Conservation (phyloP, 2,329 filamentous ascomycete genomes). For the Aspergillus sergii region DNA sequence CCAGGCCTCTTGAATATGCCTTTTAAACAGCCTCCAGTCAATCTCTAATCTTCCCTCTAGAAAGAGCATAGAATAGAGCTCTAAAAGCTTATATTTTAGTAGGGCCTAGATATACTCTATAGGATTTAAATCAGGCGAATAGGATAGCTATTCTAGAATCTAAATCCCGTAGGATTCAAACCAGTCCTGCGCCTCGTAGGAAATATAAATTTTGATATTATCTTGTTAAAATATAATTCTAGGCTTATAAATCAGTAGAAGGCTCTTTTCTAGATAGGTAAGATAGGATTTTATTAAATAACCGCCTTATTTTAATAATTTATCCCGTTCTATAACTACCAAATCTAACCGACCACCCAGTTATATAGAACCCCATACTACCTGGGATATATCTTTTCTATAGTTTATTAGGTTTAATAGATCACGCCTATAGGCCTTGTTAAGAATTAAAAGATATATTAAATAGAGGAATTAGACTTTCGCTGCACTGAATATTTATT, state of each 20-base stretch:
- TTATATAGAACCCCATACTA: background rate
- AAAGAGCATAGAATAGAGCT: too few species aligned
- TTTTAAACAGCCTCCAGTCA: too few species aligned
- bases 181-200: background rate
- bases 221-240: background rate
- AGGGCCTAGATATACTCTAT: too few species aligned
- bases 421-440: background rate
- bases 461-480: background rate
- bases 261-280: background rate
- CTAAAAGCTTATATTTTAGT: too few species aligned
- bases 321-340: background rate
- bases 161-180: too few species aligned
- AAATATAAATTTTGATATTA: background rate
- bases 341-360: background rate
- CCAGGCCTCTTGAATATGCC: too few species aligned
- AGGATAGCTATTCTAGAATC: too few species aligned
- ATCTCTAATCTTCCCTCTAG: too few species aligned
- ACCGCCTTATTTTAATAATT: background rate
- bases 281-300: background rate
- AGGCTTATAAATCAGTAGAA: constrained; percentile 1
- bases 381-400: background rate
- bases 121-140: too few species aligned
- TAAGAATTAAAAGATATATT: background rate
- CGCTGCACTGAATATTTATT: background rate
- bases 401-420: background rate